Evolutionary conservation across 1,284 basidiomycete genomes (phyloP).

Genomic region (Trametes hirsuta): DNA sequence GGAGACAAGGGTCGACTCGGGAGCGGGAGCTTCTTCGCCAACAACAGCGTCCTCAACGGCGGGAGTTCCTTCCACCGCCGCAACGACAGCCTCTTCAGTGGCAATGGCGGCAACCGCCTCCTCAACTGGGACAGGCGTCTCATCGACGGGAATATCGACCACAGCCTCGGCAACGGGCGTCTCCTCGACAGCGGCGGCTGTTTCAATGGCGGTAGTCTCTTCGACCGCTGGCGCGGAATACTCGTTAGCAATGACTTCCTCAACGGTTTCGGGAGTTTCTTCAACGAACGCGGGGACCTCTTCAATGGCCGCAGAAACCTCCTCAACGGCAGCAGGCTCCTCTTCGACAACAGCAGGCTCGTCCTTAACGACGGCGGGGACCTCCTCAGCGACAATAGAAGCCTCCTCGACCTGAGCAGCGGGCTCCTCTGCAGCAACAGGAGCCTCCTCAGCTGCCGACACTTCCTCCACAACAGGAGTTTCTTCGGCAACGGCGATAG

Average conservation of each 20-base stretch:
- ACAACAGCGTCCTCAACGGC: neutral
- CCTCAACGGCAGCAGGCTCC: conserved; percentile 7
- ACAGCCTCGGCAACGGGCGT: neutral
- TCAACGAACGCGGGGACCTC: neutral
- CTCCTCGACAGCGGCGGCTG: neutral
- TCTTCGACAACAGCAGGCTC: conserved; percentile 10
- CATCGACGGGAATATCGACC: neutral
- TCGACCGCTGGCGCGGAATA: neutral
- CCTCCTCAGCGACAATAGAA: neutral
- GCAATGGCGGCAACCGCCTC: neutral
- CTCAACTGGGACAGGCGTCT: conserved; percentile 1
- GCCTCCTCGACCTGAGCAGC: neutral
- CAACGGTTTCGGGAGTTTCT: neutral
- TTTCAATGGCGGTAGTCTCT: neutral
- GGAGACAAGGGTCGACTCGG: neutral
- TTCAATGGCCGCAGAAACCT: conserved; percentile 15
- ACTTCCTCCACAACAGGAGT: neutral
- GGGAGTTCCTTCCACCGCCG: neutral
- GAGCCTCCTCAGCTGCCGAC: conserved; percentile 4
- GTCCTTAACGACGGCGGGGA: conserved; percentile 13
- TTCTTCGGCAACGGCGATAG: neutral
- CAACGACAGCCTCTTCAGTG: neutral
- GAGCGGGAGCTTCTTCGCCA: neutral
- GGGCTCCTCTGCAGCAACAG: neutral
- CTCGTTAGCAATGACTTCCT: conserved; percentile 2